phyloP scores from a whole-genome alignment of 2,329 filamentous ascomycete genomes.

The Hymenoscyphus infarciens region DNA sequence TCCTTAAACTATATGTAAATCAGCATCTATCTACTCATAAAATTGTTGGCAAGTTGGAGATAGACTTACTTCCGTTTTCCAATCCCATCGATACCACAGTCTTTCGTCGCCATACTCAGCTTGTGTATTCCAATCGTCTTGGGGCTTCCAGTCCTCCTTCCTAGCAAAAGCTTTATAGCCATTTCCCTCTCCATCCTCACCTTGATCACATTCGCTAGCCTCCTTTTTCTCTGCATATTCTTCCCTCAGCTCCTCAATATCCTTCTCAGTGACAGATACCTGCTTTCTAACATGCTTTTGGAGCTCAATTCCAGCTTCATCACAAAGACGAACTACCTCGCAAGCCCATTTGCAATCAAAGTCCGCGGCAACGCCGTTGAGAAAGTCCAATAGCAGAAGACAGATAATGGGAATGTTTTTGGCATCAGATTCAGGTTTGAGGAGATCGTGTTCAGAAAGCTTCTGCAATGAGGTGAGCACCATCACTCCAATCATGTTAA shows the following conservation, averaged over 20 bases:
- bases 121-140: not conserved
- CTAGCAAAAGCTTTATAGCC: not conserved
- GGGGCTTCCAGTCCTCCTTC: constrained; percentile 1
- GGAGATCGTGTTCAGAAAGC: constrained; percentile 38
- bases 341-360: constrained; percentile 53
- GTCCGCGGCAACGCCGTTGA: constrained; percentile 45
- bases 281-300: constrained; percentile 18
- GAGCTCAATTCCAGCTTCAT: constrained; percentile 21
- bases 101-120: not conserved
- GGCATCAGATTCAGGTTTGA: constrained; percentile 40
- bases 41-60: not conserved
- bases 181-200: not conserved
- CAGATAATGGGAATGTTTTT: constrained; percentile 48
- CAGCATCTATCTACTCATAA: not conserved
- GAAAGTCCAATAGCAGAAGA: constrained; percentile 44
- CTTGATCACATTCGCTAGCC: not conserved
- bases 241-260: not conserved
- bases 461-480: constrained; percentile 48
- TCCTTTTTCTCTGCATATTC: not conserved
- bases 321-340: constrained; percentile 37
- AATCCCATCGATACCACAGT: constrained; percentile 6
- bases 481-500: constrained; percentile 56
- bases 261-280: constrained; percentile 2
- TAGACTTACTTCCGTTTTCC: not conserved
- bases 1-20: not conserved